Conservation (phyloP, 192 early-diverging fungal species). For the Coemansia sp. region DNA sequence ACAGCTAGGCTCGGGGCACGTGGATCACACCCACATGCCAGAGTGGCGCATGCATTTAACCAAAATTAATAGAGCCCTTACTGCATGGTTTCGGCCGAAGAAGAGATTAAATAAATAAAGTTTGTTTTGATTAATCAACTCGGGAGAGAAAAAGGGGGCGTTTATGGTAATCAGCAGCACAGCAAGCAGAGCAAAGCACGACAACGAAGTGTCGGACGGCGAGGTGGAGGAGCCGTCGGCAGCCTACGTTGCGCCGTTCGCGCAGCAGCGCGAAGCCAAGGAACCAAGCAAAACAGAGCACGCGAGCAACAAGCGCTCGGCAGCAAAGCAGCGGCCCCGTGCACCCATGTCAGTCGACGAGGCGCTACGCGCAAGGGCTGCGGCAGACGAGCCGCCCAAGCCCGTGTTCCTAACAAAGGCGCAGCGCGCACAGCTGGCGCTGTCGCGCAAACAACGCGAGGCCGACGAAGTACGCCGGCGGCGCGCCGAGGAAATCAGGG, state of each 20-base stretch:
- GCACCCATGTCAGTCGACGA: conserved; percentile 45
- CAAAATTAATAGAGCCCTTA: no score
- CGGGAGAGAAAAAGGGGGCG: neutral
- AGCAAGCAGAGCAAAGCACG: neutral
- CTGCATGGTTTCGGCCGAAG: no score
- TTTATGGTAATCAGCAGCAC: neutral
- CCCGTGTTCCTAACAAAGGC: conserved; percentile 84
- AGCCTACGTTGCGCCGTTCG: conserved; percentile 3
- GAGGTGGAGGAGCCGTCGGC: conserved; percentile 1
- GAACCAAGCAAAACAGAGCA: neutral
- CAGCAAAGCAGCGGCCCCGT: neutral
- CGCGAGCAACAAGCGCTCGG: neutral
- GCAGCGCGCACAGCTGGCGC: conserved; percentile 80
- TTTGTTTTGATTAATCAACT: neutral
- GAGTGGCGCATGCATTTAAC: no score
- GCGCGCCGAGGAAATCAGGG: conserved; percentile 61
- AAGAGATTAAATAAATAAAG: no score
- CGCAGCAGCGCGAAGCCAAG: neutral
- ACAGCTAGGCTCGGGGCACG: no score
- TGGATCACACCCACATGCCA: no score
- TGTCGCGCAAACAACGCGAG: conserved; percentile 77
- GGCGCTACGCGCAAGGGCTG: conserved; percentile 24
- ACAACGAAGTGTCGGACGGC: conserved; percentile 2
- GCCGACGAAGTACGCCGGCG: conserved; percentile 66
- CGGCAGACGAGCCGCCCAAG: conserved; percentile 21